Conservation (phyloP, 1,284 basidiomycete species). For the Ustilago xerochloae region DNA sequence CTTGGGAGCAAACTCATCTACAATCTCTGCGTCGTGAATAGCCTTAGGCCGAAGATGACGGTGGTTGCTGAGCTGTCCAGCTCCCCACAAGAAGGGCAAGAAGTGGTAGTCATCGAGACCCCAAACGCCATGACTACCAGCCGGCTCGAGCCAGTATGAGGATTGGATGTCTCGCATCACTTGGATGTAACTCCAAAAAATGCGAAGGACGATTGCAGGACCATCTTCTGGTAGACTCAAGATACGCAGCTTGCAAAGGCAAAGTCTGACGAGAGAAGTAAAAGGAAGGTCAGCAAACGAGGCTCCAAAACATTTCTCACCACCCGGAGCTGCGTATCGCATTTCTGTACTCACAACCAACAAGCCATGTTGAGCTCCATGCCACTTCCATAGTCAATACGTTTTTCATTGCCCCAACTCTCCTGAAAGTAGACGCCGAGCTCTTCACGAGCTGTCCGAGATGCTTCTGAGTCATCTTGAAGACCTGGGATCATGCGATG, state of each 20-base stretch:
- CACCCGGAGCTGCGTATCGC: background rate
- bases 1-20: constrained; percentile 89
- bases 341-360: constrained; percentile 89
- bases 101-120: constrained; percentile 98
- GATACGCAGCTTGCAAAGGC: constrained; percentile 78
- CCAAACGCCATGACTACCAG: constrained; percentile 98
- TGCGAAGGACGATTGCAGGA: constrained; percentile 80
- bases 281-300: background rate
- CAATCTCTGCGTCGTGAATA: constrained; percentile 88
- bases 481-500: constrained; percentile 66
- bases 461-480: constrained; percentile 37
- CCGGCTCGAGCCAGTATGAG: constrained; percentile 97
- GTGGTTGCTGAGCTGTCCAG: constrained; percentile 84
- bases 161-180: constrained; percentile 91
- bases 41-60: constrained; percentile 90
- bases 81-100: constrained; percentile 90
- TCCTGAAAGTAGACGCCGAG: constrained; percentile 82
- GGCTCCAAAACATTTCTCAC: background rate
- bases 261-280: constrained; percentile 2
- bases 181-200: constrained; percentile 79
- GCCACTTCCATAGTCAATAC: constrained; percentile 98
- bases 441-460: constrained; percentile 45
- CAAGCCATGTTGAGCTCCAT: constrained; percentile 99
- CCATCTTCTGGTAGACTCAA: constrained; percentile 76
- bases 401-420: constrained; percentile 87